phyloP scores from a whole-genome alignment of 2,329 filamentous ascomycete species.

The Beauveria rudraprayagi region DNA sequence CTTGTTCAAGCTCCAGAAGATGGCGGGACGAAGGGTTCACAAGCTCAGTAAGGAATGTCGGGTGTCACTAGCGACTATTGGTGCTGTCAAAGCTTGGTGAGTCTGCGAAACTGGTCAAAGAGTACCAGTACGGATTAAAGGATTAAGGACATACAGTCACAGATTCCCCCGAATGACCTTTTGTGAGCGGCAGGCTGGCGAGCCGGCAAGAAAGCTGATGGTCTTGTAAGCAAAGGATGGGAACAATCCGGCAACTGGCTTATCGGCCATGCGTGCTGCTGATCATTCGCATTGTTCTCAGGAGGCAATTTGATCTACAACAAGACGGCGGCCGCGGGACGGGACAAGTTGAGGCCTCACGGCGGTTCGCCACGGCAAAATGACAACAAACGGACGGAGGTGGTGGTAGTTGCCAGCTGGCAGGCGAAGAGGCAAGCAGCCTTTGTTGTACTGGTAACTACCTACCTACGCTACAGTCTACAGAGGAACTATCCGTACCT shows the following conservation, averaged over 20 bases:
- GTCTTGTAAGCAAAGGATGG: not conserved
- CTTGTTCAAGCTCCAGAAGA: not conserved
- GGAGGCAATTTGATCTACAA: conserved; percentile 8
- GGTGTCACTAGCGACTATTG: not conserved
- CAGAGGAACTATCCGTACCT: too few species aligned
- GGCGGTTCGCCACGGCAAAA: not conserved
- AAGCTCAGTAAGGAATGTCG: conserved; percentile 3
- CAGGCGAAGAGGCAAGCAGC: not conserved
- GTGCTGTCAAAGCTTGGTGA: not conserved
- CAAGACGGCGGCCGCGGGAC: not conserved
- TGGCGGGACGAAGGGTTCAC: not conserved
- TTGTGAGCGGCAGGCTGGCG: not conserved
- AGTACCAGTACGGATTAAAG: not conserved
- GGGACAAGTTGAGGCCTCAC: not conserved
- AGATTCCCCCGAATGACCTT: not conserved
- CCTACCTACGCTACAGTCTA: too few species aligned
- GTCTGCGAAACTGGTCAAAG: not conserved
- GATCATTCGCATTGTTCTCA: conserved; percentile 6
- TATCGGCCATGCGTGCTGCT: not conserved
- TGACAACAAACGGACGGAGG: not conserved
- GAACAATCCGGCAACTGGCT: not conserved
- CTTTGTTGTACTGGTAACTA: too few species aligned
- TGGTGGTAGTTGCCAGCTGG: not conserved
- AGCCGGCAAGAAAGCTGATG: not conserved
- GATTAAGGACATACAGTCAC: not conserved